A percentile compares a stretch with the other conserved stretches of the same genome.
phyloP scores from a whole-genome alignment of 768 basidiomycete species.

The Phlebiopsis gigantea region DNA sequence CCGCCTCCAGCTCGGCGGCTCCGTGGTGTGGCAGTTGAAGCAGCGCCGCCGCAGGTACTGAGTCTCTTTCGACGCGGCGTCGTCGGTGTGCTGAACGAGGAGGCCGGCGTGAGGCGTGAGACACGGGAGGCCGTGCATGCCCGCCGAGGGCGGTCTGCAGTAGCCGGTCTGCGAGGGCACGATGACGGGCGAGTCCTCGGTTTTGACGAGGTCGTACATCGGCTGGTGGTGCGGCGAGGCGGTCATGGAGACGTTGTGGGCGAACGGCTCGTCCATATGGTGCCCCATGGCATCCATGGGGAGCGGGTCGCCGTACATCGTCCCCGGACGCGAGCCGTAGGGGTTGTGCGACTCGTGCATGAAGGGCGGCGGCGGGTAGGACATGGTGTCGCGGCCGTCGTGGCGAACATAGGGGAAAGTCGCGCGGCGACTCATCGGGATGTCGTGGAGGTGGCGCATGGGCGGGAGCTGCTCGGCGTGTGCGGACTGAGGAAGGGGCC shows the following conservation, averaged over 20 bases:
- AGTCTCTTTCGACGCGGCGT: constrained; percentile 86
- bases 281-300: constrained; percentile 35
- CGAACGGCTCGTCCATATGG: constrained; percentile 26
- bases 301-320: constrained; percentile 37
- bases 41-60: constrained; percentile 85
- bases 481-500: constrained; percentile 26
- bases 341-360: constrained; percentile 16
- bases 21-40: constrained; percentile 90
- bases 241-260: constrained; percentile 25
- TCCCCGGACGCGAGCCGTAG: constrained; percentile 28
- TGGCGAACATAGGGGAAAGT: constrained; percentile 77
- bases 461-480: constrained; percentile 25
- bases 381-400: constrained; percentile 46
- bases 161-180: constrained; percentile 54
- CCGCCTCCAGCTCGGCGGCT: constrained; percentile 85
- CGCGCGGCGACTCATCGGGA: constrained; percentile 50
- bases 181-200: constrained; percentile 61
- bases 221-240: constrained; percentile 43
- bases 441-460: constrained; percentile 35
- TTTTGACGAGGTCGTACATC: constrained; percentile 52
- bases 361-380: constrained; percentile 39
- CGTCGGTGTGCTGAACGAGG: constrained; percentile 83
- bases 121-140: constrained; percentile 31
- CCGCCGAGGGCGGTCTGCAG: constrained; percentile 31
- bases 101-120: constrained; percentile 43